Percentiles rank a stretch among this genome's conserved stretches.
phyloP scores from a whole-genome alignment of 192 early-diverging fungal genomes.

The Funneliformis geosporum region DNA sequence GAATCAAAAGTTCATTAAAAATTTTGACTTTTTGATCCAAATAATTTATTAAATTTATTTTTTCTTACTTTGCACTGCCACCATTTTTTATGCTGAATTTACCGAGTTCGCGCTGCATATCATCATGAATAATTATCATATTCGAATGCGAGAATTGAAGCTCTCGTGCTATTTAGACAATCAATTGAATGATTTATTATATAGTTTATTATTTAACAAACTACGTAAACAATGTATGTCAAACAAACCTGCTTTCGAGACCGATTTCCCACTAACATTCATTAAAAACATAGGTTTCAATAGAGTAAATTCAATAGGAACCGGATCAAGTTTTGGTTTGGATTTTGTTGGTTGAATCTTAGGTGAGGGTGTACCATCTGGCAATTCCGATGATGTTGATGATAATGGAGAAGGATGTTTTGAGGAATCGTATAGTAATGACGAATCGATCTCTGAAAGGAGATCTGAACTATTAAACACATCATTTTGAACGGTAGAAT shows the following conservation, averaged over 20 bases:
- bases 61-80: conserved; percentile 61
- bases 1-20: background rate
- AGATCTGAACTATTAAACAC: no score
- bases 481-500: background rate
- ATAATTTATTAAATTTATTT: background rate
- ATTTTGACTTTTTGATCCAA: background rate
- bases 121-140: conserved; percentile 71
- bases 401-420: background rate
- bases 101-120: conserved; percentile 68
- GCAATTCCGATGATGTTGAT: background rate
- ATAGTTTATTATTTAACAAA: background rate
- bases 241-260: conserved; percentile 61
- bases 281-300: conserved; percentile 67
- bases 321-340: conserved; percentile 17
- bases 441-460: background rate
- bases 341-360: conserved; percentile 7
- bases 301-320: conserved; percentile 51
- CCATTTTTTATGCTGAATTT: conserved; percentile 58
- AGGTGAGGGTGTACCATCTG: background rate
- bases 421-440: background rate
- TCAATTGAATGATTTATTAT: background rate
- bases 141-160: conserved; percentile 46
- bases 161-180: conserved; percentile 42
- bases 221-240: background rate
- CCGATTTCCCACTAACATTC: conserved; percentile 67